These are phyloP conservation scores for Triticum dicoccoides DNA, from an alignment of 176 grass and related monocot genomes.

Conservation along the genomic window DNA sequence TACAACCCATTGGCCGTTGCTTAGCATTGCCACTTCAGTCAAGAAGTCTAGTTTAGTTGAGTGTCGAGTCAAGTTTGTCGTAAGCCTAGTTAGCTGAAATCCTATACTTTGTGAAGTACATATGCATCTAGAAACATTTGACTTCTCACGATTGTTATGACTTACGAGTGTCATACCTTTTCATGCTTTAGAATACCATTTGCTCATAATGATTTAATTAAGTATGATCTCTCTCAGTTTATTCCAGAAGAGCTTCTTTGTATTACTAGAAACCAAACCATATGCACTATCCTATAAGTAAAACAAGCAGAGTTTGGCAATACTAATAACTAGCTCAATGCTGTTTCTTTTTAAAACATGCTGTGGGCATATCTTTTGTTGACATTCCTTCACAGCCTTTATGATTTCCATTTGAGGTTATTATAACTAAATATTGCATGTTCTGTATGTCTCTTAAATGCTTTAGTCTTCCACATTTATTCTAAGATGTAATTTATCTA, in stretches of 20 bases:
- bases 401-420: neutral
- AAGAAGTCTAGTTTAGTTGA: neutral
- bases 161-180: neutral
- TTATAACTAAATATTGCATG: neutral
- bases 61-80: neutral
- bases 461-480: neutral
- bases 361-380: neutral
- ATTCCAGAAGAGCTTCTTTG: neutral
- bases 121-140: neutral
- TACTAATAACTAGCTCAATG: neutral
- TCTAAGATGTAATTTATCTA: neutral
- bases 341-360: neutral
- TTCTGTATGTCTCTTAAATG: conserved; percentile 10
- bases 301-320: neutral
- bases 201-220: neutral
- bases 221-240: neutral
- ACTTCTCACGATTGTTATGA: neutral
- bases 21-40: neutral
- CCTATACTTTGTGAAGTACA: neutral
- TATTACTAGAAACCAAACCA: conserved; percentile 19
- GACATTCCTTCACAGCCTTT: too few relatives aligned
- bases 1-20: neutral
- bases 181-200: neutral
- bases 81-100: neutral
- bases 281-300: neutral